phyloP scores from a whole-genome alignment of 108 stramenopile genomes.

The Hondaea fermentalgiana region DNA sequence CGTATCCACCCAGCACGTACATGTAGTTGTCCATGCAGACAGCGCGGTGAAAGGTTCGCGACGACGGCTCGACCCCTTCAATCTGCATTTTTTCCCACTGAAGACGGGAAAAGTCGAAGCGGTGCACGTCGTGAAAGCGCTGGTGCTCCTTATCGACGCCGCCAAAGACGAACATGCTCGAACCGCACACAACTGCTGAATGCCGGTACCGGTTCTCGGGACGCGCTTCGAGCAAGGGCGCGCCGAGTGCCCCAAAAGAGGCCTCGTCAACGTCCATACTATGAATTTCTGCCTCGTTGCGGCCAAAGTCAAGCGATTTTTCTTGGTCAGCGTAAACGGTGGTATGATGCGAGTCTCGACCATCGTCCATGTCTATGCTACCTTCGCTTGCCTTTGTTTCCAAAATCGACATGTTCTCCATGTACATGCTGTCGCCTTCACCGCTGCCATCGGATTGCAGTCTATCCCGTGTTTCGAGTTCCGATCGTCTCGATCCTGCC shows the following conservation, averaged over 20 bases:
- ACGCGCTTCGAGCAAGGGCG: neutral
- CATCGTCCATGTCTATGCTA: no score
- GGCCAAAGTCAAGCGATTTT: neutral
- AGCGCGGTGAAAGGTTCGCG: constrained; percentile 4
- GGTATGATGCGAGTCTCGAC: no score
- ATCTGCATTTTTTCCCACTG: neutral
- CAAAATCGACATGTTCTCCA: no score
- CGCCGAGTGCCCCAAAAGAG: neutral
- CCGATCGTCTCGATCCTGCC: neutral
- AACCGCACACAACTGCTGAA: neutral
- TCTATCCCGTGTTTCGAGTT: no score
- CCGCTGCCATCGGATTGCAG: no score
- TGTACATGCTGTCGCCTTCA: no score
- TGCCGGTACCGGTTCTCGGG: neutral
- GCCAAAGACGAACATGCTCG: neutral
- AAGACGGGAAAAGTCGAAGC: neutral
- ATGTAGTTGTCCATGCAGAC: neutral
- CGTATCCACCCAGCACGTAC: neutral
- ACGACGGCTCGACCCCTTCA: neutral
- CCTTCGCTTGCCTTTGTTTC: no score
- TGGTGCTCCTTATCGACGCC: constrained; percentile 2
- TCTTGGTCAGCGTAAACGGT: neutral
- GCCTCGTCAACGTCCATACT: neutral
- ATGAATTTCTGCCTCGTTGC: neutral
- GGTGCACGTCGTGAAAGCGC: neutral